Evolutionary conservation across 345 rosid species (phyloP).

Genomic region (Conringia planisiliqua): DNA sequence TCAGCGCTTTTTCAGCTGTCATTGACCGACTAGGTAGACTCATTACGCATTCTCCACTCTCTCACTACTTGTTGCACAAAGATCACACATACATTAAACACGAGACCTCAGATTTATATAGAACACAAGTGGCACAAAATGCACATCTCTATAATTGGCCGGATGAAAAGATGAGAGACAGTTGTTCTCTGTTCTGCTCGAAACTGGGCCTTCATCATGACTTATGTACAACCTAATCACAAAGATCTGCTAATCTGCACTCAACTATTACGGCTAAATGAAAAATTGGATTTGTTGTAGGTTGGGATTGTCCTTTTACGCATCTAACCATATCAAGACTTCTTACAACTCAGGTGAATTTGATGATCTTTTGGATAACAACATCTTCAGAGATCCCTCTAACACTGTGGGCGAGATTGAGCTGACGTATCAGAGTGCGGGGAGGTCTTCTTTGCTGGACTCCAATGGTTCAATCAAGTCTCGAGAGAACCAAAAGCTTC

Average conservation of each 20-base stretch:
- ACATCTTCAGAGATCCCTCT: slow-evolving; percentile 41
- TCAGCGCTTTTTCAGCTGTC: slow-evolving; percentile 97
- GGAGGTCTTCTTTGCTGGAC: slow-evolving; percentile 36
- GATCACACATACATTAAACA: neutral
- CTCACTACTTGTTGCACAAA: slow-evolving; percentile 3
- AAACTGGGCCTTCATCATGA: neutral
- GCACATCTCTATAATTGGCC: neutral
- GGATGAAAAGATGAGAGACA: neutral
- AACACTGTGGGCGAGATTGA: slow-evolving; percentile 48
- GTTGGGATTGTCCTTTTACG: slow-evolving; percentile 13
- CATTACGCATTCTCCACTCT: slow-evolving; percentile 10
- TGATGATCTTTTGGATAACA: slow-evolving; percentile 69
- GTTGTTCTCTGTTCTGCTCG: neutral
- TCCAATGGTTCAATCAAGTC: slow-evolving; percentile 50
- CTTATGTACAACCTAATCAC: neutral
- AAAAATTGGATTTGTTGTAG: slow-evolving; percentile 8
- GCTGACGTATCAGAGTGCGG: slow-evolving; percentile 42
- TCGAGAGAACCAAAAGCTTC: slow-evolving; percentile 38
- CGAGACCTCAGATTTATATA: neutral
- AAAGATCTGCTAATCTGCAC: neutral
- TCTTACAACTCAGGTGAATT: slow-evolving; percentile 74
- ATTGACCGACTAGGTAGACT: slow-evolving; percentile 89
- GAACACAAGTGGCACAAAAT: neutral
- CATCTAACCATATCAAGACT: slow-evolving; percentile 25
- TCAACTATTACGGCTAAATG: neutral